phyloP scores from a whole-genome alignment of 345 rosid genomes.

The Kandelia obovata region DNA sequence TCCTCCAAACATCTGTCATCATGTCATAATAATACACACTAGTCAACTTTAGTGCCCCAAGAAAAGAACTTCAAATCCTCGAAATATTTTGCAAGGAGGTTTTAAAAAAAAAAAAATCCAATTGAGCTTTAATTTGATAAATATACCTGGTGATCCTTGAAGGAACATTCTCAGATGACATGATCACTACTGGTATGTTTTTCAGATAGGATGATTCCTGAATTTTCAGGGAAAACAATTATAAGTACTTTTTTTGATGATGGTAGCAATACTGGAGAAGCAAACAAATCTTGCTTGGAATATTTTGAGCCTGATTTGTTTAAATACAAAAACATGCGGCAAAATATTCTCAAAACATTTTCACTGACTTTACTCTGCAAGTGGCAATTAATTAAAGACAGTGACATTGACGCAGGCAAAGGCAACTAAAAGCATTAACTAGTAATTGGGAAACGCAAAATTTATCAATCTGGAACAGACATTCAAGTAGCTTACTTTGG shows the following conservation, averaged over 20 bases:
- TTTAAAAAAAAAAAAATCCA: background rate
- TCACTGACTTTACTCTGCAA: slow-evolving; percentile 24
- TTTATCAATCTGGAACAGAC: background rate
- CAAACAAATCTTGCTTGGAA: slow-evolving; percentile 26
- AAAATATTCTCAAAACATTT: slow-evolving; percentile 32
- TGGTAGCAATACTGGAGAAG: slow-evolving; percentile 2
- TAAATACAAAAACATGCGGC: slow-evolving; percentile 17
- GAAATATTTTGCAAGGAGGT: background rate
- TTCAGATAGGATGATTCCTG: slow-evolving; percentile 59
- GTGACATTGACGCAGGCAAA: background rate
- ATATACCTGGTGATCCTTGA: slow-evolving; percentile 57
- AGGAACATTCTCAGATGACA: slow-evolving; percentile 82
- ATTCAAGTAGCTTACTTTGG: slow-evolving; percentile 5
- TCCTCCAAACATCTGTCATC: slow-evolving; percentile 58
- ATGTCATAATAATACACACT: background rate
- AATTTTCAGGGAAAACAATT: background rate
- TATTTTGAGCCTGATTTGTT: slow-evolving; percentile 17
- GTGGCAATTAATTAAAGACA: slow-evolving; percentile 3
- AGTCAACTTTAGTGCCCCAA: background rate
- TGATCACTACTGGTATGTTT: slow-evolving; percentile 66
- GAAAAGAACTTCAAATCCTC: background rate
- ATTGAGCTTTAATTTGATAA: background rate
- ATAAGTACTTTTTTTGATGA: background rate
- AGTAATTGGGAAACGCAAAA: too few relatives aligned
- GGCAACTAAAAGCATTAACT: background rate